A percentile compares a stretch with the other conserved stretches of the same genome.
phyloP scores from a whole-genome alignment of 192 early-diverging fungal genomes.

The Linnemannia exigua region DNA sequence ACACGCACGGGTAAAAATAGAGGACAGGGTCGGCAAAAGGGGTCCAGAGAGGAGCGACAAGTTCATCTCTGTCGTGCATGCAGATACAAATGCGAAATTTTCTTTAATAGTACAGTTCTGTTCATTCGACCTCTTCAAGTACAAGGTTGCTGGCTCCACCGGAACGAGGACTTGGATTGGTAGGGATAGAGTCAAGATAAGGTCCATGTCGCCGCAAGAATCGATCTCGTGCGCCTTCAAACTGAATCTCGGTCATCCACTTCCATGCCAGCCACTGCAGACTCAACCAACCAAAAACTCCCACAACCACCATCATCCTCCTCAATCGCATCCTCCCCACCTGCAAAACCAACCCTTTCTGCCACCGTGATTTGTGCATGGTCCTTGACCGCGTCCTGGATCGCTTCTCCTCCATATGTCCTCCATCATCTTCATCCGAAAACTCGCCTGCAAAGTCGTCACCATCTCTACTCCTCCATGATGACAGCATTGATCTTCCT shows the following conservation, averaged over 20 bases:
- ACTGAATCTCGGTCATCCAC: slow-evolving; percentile 50
- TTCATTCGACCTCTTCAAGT: slow-evolving; percentile 12
- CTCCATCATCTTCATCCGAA: slow-evolving; percentile 1
- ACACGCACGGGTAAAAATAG: neutral
- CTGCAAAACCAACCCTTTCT: slow-evolving; percentile 31
- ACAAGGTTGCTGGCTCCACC: slow-evolving; percentile 9
- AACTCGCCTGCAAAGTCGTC: slow-evolving; percentile 3
- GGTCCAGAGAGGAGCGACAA: neutral
- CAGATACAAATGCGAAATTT: neutral
- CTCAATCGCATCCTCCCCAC: slow-evolving; percentile 29
- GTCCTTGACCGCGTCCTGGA: slow-evolving; percentile 49
- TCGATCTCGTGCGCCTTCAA: slow-evolving; percentile 35
- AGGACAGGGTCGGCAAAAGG: neutral
- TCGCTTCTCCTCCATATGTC: slow-evolving; percentile 23
- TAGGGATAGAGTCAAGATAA: slow-evolving; percentile 15
- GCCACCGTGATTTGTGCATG: slow-evolving; percentile 34
- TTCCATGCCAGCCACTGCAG: slow-evolving; percentile 41
- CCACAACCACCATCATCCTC: slow-evolving; percentile 18
- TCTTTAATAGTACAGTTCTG: neutral
- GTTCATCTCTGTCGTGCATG: neutral
- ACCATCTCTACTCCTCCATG: slow-evolving; percentile 8
- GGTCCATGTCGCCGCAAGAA: slow-evolving; percentile 39
- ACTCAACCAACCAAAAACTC: slow-evolving; percentile 24
- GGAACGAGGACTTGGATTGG: neutral
- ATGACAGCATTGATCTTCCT: slow-evolving; percentile 26